These are phyloP conservation scores for Hericium erinaceus DNA, from an alignment of 768 basidiomycete genomes.

Conservation along the genomic window DNA sequence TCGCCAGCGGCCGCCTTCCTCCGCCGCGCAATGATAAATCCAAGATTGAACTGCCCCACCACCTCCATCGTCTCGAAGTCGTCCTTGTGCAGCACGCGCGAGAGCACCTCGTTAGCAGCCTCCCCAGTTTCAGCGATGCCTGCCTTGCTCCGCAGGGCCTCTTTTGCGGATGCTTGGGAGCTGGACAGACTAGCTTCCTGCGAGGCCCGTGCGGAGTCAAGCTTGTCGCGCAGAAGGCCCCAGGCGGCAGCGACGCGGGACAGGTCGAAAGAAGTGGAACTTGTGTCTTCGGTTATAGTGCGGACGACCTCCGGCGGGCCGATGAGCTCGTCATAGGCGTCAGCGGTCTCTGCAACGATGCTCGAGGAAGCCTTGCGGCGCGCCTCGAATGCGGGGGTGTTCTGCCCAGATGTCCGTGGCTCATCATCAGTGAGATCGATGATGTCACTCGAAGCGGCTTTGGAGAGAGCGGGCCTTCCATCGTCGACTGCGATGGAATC, in stretches of 20 bases:
- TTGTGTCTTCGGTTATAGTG: background rate
- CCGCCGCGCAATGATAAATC: slow-evolving; percentile 83
- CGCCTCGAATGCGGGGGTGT: background rate
- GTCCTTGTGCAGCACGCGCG: slow-evolving; percentile 75
- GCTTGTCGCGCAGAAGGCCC: slow-evolving; percentile 5
- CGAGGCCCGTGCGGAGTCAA: background rate
- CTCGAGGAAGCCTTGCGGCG: background rate
- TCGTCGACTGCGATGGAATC: background rate
- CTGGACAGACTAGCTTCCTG: background rate
- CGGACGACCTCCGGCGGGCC: slow-evolving; percentile 8
- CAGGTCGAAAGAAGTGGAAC: slow-evolving; percentile 28
- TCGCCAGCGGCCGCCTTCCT: slow-evolving; percentile 22
- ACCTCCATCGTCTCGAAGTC: slow-evolving; percentile 83
- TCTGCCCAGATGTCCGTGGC: background rate
- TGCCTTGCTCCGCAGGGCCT: slow-evolving; percentile 5
- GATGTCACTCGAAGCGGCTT: background rate
- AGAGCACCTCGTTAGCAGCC: slow-evolving; percentile 55
- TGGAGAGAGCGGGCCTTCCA: background rate
- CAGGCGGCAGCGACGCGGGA: slow-evolving; percentile 20
- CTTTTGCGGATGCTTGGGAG: background rate
- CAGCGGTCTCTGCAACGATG: background rate
- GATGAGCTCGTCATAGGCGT: background rate
- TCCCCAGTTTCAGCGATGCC: slow-evolving; percentile 34
- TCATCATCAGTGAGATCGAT: slow-evolving; percentile 1
- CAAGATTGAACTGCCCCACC: slow-evolving; percentile 91